Percentiles rank a stretch among this genome's conserved stretches.
These are phyloP conservation scores for Styphnolobium japonicum DNA, from an alignment of 306 rosid genomes.

Conservation along the genomic window DNA sequence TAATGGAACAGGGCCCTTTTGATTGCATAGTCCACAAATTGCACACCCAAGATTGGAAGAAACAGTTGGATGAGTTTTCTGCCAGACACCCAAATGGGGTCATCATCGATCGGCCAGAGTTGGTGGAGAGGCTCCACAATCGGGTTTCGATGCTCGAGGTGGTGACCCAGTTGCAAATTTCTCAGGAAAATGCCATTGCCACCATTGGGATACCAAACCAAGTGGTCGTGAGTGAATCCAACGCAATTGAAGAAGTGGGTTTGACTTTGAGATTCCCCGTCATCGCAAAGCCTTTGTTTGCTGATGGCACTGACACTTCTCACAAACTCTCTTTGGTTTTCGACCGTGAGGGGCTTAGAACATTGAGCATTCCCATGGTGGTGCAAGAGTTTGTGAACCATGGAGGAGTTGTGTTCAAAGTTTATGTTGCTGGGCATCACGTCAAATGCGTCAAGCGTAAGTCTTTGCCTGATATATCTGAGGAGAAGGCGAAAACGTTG, in stretches of 20 bases:
- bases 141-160: constrained; percentile 23
- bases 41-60: constrained; percentile 1
- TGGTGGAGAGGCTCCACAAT: constrained; percentile 5
- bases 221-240: neutral
- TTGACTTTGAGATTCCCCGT: neutral
- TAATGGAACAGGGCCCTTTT: constrained; percentile 26
- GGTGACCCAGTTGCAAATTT: neutral
- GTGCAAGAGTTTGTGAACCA: constrained; percentile 61
- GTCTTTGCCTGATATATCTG: constrained; percentile 36
- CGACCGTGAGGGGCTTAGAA: constrained; percentile 23
- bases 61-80: neutral
- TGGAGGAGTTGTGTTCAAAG: constrained; percentile 59
- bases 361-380: constrained; percentile 25
- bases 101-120: constrained; percentile 21
- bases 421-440: constrained; percentile 50
- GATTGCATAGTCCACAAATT: constrained; percentile 32
- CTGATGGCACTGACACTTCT: constrained; percentile 21
- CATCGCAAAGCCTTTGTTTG: constrained; percentile 25
- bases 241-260: neutral
- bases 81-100: neutral
- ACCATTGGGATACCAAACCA: constrained; percentile 16
- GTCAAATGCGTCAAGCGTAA: constrained; percentile 43
- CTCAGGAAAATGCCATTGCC: neutral
- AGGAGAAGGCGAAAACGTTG: neutral
- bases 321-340: constrained; percentile 47